Evolutionary conservation across 2,329 filamentous ascomycete genomes (phyloP).

Genomic region (Colletotrichum horii): DNA sequence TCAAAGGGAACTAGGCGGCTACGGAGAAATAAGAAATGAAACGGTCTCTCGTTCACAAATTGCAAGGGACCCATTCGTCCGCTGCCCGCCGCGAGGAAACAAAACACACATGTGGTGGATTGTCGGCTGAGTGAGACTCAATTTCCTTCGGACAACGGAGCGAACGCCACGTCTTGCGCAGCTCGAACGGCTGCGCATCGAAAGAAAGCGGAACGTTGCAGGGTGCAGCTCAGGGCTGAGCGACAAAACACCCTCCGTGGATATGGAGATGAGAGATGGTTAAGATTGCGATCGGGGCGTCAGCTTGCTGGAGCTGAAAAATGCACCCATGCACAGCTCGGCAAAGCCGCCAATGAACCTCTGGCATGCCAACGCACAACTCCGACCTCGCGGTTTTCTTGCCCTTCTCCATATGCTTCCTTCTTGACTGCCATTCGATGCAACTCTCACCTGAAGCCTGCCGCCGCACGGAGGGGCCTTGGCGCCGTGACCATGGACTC

Average conservation of each 20-base stretch:
- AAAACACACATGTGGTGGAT: neutral
- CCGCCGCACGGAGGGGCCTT: neutral
- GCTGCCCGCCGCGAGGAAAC: neutral
- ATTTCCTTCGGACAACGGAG: neutral
- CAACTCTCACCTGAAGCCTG: conserved; percentile 3
- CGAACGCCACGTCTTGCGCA: neutral
- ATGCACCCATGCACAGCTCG: neutral
- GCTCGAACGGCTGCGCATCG: neutral
- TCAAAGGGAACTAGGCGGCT: neutral
- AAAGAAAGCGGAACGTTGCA: neutral
- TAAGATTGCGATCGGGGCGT: neutral
- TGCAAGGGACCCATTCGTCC: neutral
- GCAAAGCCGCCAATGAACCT: neutral
- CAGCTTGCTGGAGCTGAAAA: neutral
- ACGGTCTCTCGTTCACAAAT: neutral
- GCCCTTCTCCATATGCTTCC: neutral
- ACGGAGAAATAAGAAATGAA: neutral
- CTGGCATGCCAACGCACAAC: neutral
- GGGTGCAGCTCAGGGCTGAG: neutral
- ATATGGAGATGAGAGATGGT: neutral
- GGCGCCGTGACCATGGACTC: neutral
- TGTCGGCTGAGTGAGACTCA: neutral
- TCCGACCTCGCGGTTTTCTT: neutral
- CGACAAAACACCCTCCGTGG: neutral
- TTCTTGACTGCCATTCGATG: neutral